These are phyloP conservation scores for Margaritispora aquatica DNA, from an alignment of 495 filamentous ascomycete species.

Conservation along the genomic window DNA sequence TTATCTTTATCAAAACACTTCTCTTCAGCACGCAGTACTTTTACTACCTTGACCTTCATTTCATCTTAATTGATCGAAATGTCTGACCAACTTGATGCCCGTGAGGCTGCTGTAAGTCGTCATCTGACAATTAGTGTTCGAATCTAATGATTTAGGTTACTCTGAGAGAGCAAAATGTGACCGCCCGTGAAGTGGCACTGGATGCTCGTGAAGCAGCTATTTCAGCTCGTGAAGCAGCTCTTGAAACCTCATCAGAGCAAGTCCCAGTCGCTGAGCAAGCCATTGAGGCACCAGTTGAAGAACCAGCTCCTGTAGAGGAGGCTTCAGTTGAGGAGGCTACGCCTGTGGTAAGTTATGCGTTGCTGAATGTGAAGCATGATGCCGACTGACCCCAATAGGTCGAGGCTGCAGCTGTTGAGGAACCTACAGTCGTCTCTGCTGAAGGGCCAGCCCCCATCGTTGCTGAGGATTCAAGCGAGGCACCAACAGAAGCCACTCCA, in stretches of 20 bases:
- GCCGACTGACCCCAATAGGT: neutral
- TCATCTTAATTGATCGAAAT: constrained; percentile 2
- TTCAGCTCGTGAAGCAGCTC: neutral
- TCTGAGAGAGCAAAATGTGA: neutral
- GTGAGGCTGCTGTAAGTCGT: neutral
- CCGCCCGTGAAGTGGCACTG: neutral
- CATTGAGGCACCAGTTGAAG: neutral
- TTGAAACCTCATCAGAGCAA: neutral
- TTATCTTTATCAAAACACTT: no score
- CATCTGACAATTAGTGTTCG: neutral
- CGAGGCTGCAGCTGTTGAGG: neutral
- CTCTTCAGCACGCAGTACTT: no score
- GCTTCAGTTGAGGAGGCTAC: neutral
- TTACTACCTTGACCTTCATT: neutral
- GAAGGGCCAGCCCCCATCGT: no score
- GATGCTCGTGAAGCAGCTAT: neutral
- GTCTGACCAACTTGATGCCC: neutral
- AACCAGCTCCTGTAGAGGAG: neutral
- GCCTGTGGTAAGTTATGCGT: neutral
- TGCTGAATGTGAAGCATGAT: neutral
- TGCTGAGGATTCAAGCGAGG: no score
- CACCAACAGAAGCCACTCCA: neutral
- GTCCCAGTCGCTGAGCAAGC: neutral
- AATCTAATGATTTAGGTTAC: neutral
- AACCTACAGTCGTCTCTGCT: neutral